Evolutionary conservation across 2,329 filamentous ascomycete species (phyloP).

Genomic region (Xylaria sp.): DNA sequence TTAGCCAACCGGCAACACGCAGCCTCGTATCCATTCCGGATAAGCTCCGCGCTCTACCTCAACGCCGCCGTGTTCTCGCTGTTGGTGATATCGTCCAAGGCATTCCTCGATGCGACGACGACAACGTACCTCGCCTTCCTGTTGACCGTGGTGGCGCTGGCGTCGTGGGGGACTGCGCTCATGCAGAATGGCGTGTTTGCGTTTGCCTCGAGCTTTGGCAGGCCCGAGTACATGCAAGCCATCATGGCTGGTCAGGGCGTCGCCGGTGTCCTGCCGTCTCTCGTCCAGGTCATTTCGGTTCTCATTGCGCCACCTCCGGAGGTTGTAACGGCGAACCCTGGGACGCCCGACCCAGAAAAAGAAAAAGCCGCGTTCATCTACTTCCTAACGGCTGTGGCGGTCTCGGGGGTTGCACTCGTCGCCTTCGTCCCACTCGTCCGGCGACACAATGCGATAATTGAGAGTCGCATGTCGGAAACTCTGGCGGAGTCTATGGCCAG

Average conservation of each 20-base stretch:
- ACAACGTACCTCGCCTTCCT: conserved; percentile 81
- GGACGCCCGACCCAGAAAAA: conserved; percentile 43
- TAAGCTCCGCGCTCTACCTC: conserved; percentile 78
- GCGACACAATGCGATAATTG: conserved; percentile 65
- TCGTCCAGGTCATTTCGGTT: conserved; percentile 85
- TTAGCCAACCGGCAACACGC: conserved; percentile 82
- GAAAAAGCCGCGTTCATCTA: conserved; percentile 85
- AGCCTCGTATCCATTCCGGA: conserved; percentile 89
- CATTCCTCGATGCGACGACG: conserved; percentile 71
- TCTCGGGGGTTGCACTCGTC: conserved; percentile 76
- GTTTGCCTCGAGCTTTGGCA: conserved; percentile 85
- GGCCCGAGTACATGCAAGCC: conserved; percentile 90
- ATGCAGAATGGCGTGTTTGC: conserved; percentile 96
- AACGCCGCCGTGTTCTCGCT: conserved; percentile 82
- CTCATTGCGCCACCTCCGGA: conserved; percentile 65
- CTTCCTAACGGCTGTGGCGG: conserved; percentile 85
- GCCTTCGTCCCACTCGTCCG: conserved; percentile 80
- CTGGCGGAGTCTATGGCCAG: conserved; percentile 63
- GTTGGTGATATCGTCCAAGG: conserved; percentile 80
- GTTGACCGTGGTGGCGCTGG: conserved; percentile 81
- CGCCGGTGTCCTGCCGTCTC: conserved; percentile 87
- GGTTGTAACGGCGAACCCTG: conserved; percentile 50
- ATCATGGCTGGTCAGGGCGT: conserved; percentile 96
- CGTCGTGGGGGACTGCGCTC: conserved; percentile 82
- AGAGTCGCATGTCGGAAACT: conserved; percentile 59